Conservation (phyloP, 2,329 filamentous ascomycete genomes). For the Aplosporella prunicola region DNA sequence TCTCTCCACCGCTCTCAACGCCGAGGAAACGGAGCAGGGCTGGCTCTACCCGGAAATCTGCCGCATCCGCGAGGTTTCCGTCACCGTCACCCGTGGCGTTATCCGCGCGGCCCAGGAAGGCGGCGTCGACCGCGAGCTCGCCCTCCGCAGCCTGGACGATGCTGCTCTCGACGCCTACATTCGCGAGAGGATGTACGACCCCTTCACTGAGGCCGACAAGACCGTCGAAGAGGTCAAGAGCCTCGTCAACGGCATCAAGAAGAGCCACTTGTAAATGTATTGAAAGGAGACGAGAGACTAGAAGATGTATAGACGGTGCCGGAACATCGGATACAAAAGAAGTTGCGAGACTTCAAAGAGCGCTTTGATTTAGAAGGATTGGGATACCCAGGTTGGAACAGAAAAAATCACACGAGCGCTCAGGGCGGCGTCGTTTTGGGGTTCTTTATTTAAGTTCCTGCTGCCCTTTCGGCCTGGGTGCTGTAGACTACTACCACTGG, state of each 20-base stretch:
- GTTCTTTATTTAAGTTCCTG: neutral
- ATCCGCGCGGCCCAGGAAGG: constrained; percentile 84
- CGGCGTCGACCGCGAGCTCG: constrained; percentile 46
- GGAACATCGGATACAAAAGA: neutral
- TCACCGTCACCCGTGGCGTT: constrained; percentile 79
- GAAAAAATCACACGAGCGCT: constrained; percentile 4
- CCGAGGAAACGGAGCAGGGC: constrained; percentile 71
- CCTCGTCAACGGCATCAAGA: constrained; percentile 1
- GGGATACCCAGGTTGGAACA: constrained; percentile 5
- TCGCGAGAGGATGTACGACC: constrained; percentile 42
- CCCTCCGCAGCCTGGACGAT: constrained; percentile 59
- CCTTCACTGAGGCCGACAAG: constrained; percentile 36
- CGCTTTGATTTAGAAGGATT: constrained; percentile 7
- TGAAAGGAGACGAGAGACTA: neutral
- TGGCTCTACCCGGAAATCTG: constrained; percentile 87
- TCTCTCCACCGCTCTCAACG: constrained; percentile 66
- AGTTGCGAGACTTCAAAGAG: neutral
- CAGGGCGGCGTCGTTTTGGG: too few species aligned
- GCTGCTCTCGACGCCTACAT: constrained; percentile 62
- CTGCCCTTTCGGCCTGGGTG: too few species aligned
- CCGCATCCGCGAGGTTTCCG: constrained; percentile 81
- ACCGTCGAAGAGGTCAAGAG: constrained; percentile 27
- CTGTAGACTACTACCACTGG: too few species aligned
- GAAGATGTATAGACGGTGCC: neutral
- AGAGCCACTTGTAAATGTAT: constrained; percentile 9